Evolutionary conservation across 345 rosid species (phyloP), one percentile per base, ranked within the genome.

Genomic region (Litchi chinensis): DNA sequence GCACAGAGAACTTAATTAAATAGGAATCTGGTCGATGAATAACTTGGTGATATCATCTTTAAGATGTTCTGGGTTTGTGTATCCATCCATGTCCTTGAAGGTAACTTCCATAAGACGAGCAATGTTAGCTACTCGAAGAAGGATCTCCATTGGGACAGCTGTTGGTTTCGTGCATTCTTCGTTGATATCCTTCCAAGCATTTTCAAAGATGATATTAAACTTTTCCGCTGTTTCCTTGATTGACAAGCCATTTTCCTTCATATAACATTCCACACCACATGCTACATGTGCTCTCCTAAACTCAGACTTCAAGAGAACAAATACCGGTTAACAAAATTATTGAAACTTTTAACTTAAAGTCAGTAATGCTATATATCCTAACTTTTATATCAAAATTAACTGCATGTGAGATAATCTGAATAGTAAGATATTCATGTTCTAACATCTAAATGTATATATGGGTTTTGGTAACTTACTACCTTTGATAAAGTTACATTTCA

Each of bases 161-260:
- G 57, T 48, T 9, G 76, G 75, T 11, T 50, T 21, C 52, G 68
- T 15, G 6, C 67, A 15, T 12, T 68, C 71, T 9, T 52, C 52
- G 32, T 79, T 79, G 19, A 72, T 56, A 28, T 54, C 68, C 41
- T 79, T 79, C 77, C 77, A 79, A 0, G 65, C 50, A 73, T 28
- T 8, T 10, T 10, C 41, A 21, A 43, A 13, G 5, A 10, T 28
- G 10, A 40, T 72, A 8, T 67, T 22, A 8, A 65, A 13, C 24
- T 65, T 77, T 7, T 66, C 40, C 2, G 8, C 11, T 28, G 65
- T 75, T 43, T 75, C 43, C 57, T 59, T 32, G 32, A 32, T 16
- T 11, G 52, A 41, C 0, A 22, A 62, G 1, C 32, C 39, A 59
- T 69, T 11, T 75, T 80, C 43, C 26, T 67, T 75, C 79, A 75